phyloP scores from a whole-genome alignment of 345 rosid species.

The Gossypium mustelinum region DNA sequence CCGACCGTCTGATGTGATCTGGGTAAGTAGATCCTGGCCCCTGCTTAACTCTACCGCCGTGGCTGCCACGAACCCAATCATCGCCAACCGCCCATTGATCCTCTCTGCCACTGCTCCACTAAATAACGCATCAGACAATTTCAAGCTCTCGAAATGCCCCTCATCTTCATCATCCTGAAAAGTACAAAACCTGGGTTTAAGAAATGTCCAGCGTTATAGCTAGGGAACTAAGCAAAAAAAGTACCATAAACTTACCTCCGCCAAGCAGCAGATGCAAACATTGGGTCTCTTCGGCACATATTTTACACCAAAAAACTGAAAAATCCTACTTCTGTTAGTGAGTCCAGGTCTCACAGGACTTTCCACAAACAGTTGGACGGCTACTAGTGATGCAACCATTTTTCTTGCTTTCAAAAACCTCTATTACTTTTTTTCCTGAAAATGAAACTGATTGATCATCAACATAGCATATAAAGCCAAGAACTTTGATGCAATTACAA shows the following conservation, averaged over 20 bases:
- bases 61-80: slow-evolving; percentile 79
- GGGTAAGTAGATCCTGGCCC: slow-evolving; percentile 61
- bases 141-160: slow-evolving; percentile 32
- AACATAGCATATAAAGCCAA: too few species aligned
- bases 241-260: slow-evolving; percentile 31
- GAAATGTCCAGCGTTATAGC: not conserved
- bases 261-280: slow-evolving; percentile 34
- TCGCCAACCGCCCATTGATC: slow-evolving; percentile 81
- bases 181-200: too few species aligned
- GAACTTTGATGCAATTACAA: too few species aligned
- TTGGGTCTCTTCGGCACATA: slow-evolving; percentile 24
- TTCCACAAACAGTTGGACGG: slow-evolving; percentile 34
- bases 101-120: slow-evolving; percentile 90
- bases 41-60: slow-evolving; percentile 56
- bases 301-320: slow-evolving; percentile 19
- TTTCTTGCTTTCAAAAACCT: not conserved
- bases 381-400: slow-evolving; percentile 36
- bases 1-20: slow-evolving; percentile 51
- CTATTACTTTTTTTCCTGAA: too few species aligned
- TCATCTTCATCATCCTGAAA: too few species aligned
- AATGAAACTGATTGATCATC: too few species aligned
- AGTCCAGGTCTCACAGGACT: slow-evolving; percentile 27
- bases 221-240: not conserved
- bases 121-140: slow-evolving; percentile 52
- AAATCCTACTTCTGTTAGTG: slow-evolving; percentile 20